Evolutionary conservation across 2,329 filamentous ascomycete species (phyloP).

Genomic region (Colletotrichum godetiae): DNA sequence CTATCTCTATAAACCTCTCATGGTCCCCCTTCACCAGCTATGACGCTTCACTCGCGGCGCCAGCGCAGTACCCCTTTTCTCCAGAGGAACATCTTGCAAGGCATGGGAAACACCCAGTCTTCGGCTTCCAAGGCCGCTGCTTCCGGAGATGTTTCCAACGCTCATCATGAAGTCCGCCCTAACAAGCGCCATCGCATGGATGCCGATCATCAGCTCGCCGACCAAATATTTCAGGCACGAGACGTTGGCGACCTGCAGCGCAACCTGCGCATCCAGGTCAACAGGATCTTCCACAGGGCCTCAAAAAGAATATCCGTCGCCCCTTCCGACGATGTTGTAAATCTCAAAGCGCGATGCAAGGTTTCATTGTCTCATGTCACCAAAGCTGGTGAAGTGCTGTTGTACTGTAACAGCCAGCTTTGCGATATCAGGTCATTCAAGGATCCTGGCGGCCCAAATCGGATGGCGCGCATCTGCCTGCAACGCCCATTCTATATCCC

Average conservation of each 20-base stretch:
- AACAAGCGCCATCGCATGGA: constrained; percentile 63
- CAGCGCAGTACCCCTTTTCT: constrained; percentile 65
- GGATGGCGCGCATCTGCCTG: constrained; percentile 60
- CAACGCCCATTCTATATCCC: constrained; percentile 63
- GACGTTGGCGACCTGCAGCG: constrained; percentile 49
- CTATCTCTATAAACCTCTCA: constrained; percentile 24
- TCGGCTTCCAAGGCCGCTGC: constrained; percentile 50
- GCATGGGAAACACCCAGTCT: constrained; percentile 58
- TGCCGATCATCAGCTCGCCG: constrained; percentile 42
- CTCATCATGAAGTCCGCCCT: constrained; percentile 52
- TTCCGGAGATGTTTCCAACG: constrained; percentile 46
- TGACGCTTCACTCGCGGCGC: constrained; percentile 60
- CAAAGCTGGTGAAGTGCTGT: constrained; percentile 40
- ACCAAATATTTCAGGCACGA: constrained; percentile 47
- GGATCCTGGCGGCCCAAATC: constrained; percentile 57
- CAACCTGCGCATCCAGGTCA: constrained; percentile 63
- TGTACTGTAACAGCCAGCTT: constrained; percentile 66
- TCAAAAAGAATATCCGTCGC: constrained; percentile 38
- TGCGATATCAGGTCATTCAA: constrained; percentile 64
- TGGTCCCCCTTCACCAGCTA: constrained; percentile 52
- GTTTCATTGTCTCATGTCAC: constrained; percentile 50
- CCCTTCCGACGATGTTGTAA: constrained; percentile 41
- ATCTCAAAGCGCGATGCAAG: constrained; percentile 54
- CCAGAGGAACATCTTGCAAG: constrained; percentile 61
- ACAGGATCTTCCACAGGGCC: constrained; percentile 64